Base-by-base conservation (phyloP, 495 filamentous ascomycete species). In the Aspergillus campestris region DNA sequence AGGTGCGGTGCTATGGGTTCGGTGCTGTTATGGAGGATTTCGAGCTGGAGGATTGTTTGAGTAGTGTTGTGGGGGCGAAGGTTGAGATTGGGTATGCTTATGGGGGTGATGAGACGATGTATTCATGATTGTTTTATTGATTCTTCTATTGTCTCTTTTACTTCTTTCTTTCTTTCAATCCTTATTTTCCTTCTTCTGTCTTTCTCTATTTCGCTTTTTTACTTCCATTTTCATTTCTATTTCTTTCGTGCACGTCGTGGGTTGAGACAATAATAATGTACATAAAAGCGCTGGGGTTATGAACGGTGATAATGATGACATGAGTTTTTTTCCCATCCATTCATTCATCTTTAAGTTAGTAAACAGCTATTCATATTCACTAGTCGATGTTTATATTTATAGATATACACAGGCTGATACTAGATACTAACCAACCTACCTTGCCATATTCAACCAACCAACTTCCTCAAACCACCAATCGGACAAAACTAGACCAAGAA, bases 1-100 rank as follows among this genome's bases (percentile, higher is more conserved):
- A 94, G 62, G 79, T 95, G 44, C 77, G 89, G 44, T 98, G 92
- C 65, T 95, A 97, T 65, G 92, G 92, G 73, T 97, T 76, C 47
- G 89, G 83, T 14, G 49, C 70, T 11, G 55, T 58, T 42, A 59
- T 73, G 34, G 91, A 96, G 56, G 88, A 96, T 57, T 95, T 92
- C 55, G 91, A 96, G 58, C 81, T 98, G 27, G 71, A 79, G 31
- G 92, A 96, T 67, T 89, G 89, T 28, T 59, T 97, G 41, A 82
- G 83, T 53, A 82, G 75, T 42, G 75, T 89, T 3, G 71, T 90
- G 31, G 81, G 79, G 31, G 70, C 73, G 11, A 84, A 82, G 59
- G 60, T 72, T n/a, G 81, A 83, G 34, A 32, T 65, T 18, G 56
- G 67, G 7, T 40, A 65, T 27, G 48, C 53, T 31, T 53, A 55